These are phyloP conservation scores for Botrytis medusae DNA, from an alignment of 2,329 filamentous ascomycete species.

Conservation along the genomic window DNA sequence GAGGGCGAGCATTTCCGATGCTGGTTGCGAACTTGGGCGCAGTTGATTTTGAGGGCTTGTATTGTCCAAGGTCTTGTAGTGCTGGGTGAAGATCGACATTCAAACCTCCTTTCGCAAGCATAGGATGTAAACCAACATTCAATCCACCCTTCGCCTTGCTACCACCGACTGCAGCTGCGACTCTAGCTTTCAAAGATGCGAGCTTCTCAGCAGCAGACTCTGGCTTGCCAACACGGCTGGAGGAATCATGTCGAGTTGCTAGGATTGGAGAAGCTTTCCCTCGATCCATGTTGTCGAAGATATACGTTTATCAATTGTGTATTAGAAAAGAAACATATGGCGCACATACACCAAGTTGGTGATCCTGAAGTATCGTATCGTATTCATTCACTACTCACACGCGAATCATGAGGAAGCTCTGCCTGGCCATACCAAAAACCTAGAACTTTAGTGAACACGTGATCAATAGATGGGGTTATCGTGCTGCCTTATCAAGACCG, in stretches of 20 bases:
- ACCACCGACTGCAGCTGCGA: constrained; percentile 69
- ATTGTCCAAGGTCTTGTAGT: constrained; percentile 57
- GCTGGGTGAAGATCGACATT: constrained; percentile 59
- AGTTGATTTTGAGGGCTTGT: constrained; percentile 45
- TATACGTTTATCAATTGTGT: background rate
- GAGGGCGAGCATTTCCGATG: constrained; percentile 43
- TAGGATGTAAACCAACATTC: constrained; percentile 44
- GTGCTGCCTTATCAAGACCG: constrained; percentile 18
- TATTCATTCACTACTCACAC: background rate
- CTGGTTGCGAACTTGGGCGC: constrained; percentile 43
- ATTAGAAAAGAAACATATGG: background rate
- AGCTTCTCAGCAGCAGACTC: constrained; percentile 64
- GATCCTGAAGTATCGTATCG: background rate
- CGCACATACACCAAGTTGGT: background rate
- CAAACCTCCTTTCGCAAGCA: constrained; percentile 43
- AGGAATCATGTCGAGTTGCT: constrained; percentile 56
- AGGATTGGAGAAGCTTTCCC: constrained; percentile 50
- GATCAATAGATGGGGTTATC: background rate
- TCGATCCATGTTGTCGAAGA: constrained; percentile 49
- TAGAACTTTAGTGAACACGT: background rate
- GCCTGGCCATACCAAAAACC: background rate
- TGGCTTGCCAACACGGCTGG: constrained; percentile 55
- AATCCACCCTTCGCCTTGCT: constrained; percentile 48
- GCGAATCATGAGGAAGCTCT: background rate
- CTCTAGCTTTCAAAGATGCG: constrained; percentile 76